Conservation (phyloP, 805 yeast species). For the Metschnikowia reukaufii region DNA sequence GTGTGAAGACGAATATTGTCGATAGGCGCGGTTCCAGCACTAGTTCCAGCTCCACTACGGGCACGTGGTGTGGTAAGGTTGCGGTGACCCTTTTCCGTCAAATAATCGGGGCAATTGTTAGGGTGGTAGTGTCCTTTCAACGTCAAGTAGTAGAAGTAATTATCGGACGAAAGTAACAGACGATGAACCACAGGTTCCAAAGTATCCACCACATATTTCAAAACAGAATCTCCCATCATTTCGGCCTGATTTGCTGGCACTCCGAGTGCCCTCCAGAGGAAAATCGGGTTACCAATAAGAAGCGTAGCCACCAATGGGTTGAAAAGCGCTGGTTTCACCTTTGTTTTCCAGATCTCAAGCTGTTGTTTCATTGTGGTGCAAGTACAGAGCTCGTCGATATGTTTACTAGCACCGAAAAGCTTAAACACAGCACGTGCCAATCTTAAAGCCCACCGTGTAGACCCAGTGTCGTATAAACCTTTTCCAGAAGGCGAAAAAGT, state of each 20-base stretch:
- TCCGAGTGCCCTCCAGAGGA: constrained; percentile 87
- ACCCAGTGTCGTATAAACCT: constrained; percentile 80
- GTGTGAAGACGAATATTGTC: constrained; percentile 77
- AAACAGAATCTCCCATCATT: constrained; percentile 72
- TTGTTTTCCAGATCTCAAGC: constrained; percentile 57
- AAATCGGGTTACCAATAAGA: constrained; percentile 78
- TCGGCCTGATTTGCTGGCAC: constrained; percentile 83
- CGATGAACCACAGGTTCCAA: constrained; percentile 70
- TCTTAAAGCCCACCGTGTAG: constrained; percentile 82
- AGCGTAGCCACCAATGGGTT: constrained; percentile 67
- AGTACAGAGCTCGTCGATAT: constrained; percentile 55
- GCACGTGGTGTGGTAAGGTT: constrained; percentile 39
- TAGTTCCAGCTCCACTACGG: not conserved
- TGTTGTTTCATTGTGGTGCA: constrained; percentile 64
- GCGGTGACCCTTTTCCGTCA: constrained; percentile 58
- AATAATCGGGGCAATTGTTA: constrained; percentile 73
- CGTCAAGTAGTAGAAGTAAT: constrained; percentile 74
- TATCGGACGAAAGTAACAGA: constrained; percentile 65
- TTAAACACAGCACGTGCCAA: constrained; percentile 61
- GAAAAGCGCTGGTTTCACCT: constrained; percentile 67
- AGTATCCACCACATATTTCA: constrained; percentile 73
- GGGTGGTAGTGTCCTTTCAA: constrained; percentile 60
- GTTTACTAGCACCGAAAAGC: constrained; percentile 50
- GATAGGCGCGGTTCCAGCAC: constrained; percentile 47
- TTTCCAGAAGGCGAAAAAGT: constrained; percentile 55